Percentiles rank a stretch among this genome's conserved stretches.
Evolutionary conservation across 1,139 yeast species (phyloP).

Genomic region (Protomyces inundatus): DNA sequence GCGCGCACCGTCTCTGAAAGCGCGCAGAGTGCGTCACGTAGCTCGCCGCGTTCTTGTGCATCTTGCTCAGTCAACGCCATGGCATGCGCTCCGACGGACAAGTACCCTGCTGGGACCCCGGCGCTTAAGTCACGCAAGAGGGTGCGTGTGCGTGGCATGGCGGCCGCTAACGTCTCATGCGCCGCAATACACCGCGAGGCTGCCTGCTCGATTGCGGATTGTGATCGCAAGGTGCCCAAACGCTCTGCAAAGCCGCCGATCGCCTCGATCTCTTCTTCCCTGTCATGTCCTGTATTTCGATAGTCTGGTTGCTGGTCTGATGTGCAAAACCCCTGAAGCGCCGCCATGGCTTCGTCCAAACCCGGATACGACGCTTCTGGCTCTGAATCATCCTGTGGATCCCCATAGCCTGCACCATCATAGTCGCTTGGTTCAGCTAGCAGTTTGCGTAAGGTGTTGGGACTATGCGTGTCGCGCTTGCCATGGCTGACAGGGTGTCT

Average conservation of each 20-base stretch:
- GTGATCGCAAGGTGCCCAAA: neutral
- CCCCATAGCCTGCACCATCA: neutral
- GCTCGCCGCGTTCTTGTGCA: neutral
- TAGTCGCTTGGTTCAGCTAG: neutral
- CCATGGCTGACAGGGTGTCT: neutral
- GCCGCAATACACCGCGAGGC: neutral
- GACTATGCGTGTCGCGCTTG: neutral
- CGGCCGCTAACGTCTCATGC: neutral
- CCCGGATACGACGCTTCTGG: neutral
- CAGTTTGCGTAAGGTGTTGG: neutral
- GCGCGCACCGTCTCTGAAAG: too few relatives aligned
- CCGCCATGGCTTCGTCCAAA: neutral
- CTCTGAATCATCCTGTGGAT: neutral
- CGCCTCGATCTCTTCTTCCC: neutral
- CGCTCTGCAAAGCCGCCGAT: neutral
- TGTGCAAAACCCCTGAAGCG: neutral
- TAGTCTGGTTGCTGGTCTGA: neutral
- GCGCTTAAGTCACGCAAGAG: neutral
- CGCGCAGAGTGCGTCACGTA: neutral
- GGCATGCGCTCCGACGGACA: neutral
- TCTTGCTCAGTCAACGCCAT: neutral
- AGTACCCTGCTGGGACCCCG: neutral
- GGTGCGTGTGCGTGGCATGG: neutral
- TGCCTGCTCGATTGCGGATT: neutral
- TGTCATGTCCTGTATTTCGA: neutral